phyloP scores from a whole-genome alignment of 768 basidiomycete species.

The Stropharia rugosoannulata region DNA sequence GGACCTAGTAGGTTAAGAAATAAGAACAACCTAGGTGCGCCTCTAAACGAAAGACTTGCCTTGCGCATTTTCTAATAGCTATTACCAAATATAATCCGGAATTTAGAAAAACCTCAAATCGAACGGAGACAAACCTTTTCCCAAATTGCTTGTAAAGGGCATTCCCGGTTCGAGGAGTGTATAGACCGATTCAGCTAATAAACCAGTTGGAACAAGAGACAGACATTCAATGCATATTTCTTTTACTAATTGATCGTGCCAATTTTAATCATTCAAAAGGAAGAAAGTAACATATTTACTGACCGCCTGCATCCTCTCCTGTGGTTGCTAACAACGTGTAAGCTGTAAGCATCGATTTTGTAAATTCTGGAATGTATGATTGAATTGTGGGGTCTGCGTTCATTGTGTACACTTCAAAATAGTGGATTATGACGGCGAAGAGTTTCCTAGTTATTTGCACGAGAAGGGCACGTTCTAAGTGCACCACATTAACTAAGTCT shows the following conservation, averaged over 20 bases:
- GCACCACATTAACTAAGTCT: not conserved
- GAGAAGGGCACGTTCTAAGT: slow-evolving; percentile 6
- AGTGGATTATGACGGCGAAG: slow-evolving; percentile 25
- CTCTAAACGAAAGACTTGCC: not conserved
- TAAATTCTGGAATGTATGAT: slow-evolving; percentile 18
- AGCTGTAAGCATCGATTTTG: slow-evolving; percentile 26
- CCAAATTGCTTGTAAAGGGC: slow-evolving; percentile 25
- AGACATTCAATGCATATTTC: slow-evolving; percentile 18
- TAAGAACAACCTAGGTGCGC: no score
- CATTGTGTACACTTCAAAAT: slow-evolving; percentile 19
- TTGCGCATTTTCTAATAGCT: not conserved
- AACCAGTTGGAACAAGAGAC: slow-evolving; percentile 5
- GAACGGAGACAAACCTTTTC: not conserved
- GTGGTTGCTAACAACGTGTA: slow-evolving; percentile 25
- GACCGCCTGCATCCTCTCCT: slow-evolving; percentile 16
- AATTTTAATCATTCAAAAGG: not conserved
- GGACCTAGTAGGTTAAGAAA: no score
- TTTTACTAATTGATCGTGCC: slow-evolving; percentile 7
- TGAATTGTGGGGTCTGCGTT: slow-evolving; percentile 10
- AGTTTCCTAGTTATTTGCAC: slow-evolving; percentile 25
- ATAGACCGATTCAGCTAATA: slow-evolving; percentile 5
- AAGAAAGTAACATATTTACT: not conserved
- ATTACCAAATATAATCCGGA: no score
- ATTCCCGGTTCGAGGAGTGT: slow-evolving; percentile 7
- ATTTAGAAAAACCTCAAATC: not conserved